These are phyloP conservation scores for Rhodotorula mucilaginosa DNA, from an alignment of 1,284 basidiomycete species.

Conservation along the genomic window DNA sequence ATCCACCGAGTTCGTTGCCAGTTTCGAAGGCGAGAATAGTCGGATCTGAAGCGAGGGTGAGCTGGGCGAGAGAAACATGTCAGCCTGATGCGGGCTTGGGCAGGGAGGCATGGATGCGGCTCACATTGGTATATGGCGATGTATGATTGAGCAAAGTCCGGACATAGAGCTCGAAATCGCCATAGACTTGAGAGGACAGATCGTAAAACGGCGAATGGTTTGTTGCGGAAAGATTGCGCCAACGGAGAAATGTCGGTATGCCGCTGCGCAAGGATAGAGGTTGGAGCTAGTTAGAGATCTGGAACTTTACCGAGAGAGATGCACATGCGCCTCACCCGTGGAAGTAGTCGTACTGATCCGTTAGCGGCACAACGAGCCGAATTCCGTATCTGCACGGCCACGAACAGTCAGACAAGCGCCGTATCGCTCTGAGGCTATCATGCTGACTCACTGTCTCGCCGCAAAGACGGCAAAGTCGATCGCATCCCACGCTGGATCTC, in stretches of 20 bases:
- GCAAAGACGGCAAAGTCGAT: slow-evolving; percentile 51
- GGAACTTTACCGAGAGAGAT: no score
- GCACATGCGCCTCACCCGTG: slow-evolving; percentile 17
- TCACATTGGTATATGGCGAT: slow-evolving; percentile 31
- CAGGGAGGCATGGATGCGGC: background rate
- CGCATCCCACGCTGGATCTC: slow-evolving; percentile 44
- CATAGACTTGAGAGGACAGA: slow-evolving; percentile 19
- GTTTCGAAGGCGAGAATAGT: slow-evolving; percentile 48
- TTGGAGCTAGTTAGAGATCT: no score
- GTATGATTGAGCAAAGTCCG: slow-evolving; percentile 32
- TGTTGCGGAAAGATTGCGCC: slow-evolving; percentile 35
- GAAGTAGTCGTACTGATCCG: slow-evolving; percentile 48
- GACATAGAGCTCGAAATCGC: slow-evolving; percentile 39
- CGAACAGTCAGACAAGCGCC: background rate
- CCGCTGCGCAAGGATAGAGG: slow-evolving; percentile 6
- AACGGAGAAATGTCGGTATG: slow-evolving; percentile 42
- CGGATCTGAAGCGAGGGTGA: slow-evolving; percentile 33
- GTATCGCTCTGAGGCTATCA: background rate
- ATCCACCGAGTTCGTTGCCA: slow-evolving; percentile 49
- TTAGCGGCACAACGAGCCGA: slow-evolving; percentile 49
- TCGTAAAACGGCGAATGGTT: slow-evolving; percentile 38
- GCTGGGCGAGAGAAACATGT: slow-evolving; percentile 1
- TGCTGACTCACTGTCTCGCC: slow-evolving; percentile 37
- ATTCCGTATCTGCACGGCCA: slow-evolving; percentile 44
- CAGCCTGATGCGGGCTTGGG: background rate